Base-by-base conservation (phyloP, 2,329 filamentous ascomycete genomes). In the Truncatella angustata region DNA sequence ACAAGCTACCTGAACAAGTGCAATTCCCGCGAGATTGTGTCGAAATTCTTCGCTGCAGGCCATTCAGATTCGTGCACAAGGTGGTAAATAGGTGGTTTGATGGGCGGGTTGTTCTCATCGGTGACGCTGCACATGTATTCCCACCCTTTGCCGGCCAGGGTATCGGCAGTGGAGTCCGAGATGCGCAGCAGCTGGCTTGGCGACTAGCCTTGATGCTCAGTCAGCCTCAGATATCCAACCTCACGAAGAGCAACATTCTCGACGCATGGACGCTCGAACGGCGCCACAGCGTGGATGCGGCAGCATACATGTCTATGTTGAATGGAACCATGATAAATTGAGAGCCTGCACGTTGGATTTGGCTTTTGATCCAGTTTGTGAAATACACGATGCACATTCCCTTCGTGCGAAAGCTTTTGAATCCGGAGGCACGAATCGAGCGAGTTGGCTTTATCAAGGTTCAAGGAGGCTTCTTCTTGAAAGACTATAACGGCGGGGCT, bases 101-200 rank as follows among this genome's bases (percentile, higher is more conserved):
- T 11, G 73, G 75, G 3, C 72, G 78, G 3, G 67, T 79, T 3
- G 77, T 84, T 42, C 64, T 85, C 0, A 79, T 76, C 2, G 80
- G 81, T 10, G 81, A 85, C 51, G 79, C 80, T 5, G 79, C 77
- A 1, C 80, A 84, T 54, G 78, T 79, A 11, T 78, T 83, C 54
- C 78, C 71, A 32, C 78, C 78, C 0, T 73, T 75, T 0, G 81
- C 78, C 2, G 81, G 77, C 0, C 80, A 82, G 58, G 81, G 80
- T 3, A 70, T 71, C 30, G 66, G 66, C 12, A 63, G 62, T 16
- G 68, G 68, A 12, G 56, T 71, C 23, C 58, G 68, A 2, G 70
- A 72, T 47, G 68, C 68, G 9, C 60, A 66, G 7, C 57, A 63
- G 23, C 58, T 72, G 1, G 63, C 59, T 16, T 71, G 70, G 70